These are phyloP conservation scores for Zygosaccharomyces kombuchaensis DNA, from an alignment of 805 yeast genomes.

Conservation along the genomic window DNA sequence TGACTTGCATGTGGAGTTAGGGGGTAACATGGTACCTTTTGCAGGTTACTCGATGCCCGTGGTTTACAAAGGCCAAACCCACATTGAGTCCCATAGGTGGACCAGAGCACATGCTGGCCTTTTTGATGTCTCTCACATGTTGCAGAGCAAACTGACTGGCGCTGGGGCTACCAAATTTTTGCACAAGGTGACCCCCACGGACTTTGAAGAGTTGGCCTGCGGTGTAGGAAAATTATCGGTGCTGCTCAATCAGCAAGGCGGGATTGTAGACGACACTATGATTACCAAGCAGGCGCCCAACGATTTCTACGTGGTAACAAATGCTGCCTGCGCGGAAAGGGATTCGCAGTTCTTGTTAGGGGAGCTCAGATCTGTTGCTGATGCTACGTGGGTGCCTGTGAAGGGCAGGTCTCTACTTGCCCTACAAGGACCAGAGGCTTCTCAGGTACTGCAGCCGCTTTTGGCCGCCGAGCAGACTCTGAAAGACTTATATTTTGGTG, in stretches of 20 bases:
- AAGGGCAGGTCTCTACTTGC: slow-evolving; percentile 74
- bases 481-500: slow-evolving; percentile 67
- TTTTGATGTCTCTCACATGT: slow-evolving; percentile 96
- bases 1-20: slow-evolving; percentile 69
- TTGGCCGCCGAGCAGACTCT: slow-evolving; percentile 45
- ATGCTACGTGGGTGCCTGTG: slow-evolving; percentile 42
- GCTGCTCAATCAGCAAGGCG: slow-evolving; percentile 68
- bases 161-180: slow-evolving; percentile 60
- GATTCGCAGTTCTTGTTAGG: slow-evolving; percentile 61
- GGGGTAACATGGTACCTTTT: slow-evolving; percentile 91
- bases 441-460: slow-evolving; percentile 58
- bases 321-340: slow-evolving; percentile 89
- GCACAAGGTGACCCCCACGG: slow-evolving; percentile 85
- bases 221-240: slow-evolving; percentile 74
- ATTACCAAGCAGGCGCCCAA: slow-evolving; percentile 70
- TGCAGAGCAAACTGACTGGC: slow-evolving; percentile 80
- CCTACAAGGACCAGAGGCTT: slow-evolving; percentile 87
- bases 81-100: slow-evolving; percentile 93
- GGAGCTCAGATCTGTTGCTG: slow-evolving; percentile 42
- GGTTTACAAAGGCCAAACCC: slow-evolving; percentile 75
- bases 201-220: slow-evolving; percentile 51
- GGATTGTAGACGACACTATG: slow-evolving; percentile 89
- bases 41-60: slow-evolving; percentile 98
- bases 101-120: slow-evolving; percentile 82
- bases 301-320: slow-evolving; percentile 82